Evolutionary conservation across 148 eudicot genomes (phyloP).

Genomic region (Pharnaceum exiguum): DNA sequence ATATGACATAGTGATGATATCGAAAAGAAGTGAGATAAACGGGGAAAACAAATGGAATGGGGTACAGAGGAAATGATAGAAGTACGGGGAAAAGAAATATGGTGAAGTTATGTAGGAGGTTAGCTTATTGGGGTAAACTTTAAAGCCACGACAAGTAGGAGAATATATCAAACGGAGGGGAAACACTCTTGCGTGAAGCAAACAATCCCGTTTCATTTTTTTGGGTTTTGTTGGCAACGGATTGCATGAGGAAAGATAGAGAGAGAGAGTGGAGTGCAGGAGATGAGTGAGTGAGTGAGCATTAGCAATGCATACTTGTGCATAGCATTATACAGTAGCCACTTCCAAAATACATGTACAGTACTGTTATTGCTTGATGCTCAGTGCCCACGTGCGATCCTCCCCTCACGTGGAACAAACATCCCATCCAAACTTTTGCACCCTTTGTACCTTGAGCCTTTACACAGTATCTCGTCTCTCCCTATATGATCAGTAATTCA

Average conservation of each 20-base stretch:
- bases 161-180: slow-evolving; percentile 16
- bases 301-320: too few relatives aligned
- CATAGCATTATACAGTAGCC: neutral
- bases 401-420: slow-evolving; percentile 22
- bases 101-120: neutral
- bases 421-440: neutral
- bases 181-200: slow-evolving; percentile 72
- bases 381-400: slow-evolving; percentile 20
- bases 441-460: neutral
- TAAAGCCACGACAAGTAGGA: slow-evolving; percentile 46
- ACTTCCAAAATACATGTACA: neutral
- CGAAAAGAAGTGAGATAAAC: neutral
- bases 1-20: slow-evolving; percentile 17
- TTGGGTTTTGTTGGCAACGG: too few relatives aligned
- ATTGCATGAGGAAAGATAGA: too few relatives aligned
- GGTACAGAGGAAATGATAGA: neutral
- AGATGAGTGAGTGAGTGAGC: too few relatives aligned
- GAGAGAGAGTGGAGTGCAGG: too few relatives aligned
- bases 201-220: slow-evolving; percentile 23
- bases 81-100: neutral
- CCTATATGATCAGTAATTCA: neutral
- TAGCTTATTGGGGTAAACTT: slow-evolving; percentile 36
- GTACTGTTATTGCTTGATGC: neutral
- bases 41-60: neutral
- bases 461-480: neutral